Evolutionary conservation across 257 asterid species (phyloP), one percentile per base, ranked within the genome.

Genomic region (Solanum chmielewskii): DNA sequence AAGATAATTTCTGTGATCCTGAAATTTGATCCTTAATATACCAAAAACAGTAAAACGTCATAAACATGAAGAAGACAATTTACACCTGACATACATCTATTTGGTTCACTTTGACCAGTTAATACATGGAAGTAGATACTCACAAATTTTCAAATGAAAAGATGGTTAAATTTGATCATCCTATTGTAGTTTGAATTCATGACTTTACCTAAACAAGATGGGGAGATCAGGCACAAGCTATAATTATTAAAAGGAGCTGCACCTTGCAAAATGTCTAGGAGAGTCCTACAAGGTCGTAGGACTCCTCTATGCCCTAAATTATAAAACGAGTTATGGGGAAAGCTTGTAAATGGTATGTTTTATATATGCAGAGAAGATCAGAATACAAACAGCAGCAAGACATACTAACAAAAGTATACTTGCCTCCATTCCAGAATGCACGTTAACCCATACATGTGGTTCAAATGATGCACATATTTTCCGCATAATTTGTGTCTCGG

Each of bases 351-450:
- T 75, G 52, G 9, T 77, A 44, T 45, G 39, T 4, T 11, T 78
- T 8, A 45, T 33, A 27, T 78, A 78, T 62, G 68, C 35, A 70
- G 7, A 64, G 44, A 56, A 69, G 76, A 83, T 59, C 44, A 27
- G 20, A 88, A 23, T 3, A 84, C 64, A 88, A 56, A 86, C 9
- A 87, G 56, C 35, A 85, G 83, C 71, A 75, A 87, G 41, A 89
- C 39, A 90, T 52, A 73, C 86, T 15, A 87, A 42, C 39, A 71
- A 29, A 39, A 88, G 45, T 64, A 73, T 74, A 85, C 90, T 86
- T 93, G 93, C 99, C 96, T 97, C 99, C 99, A 97, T 97, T 81
- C 99, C 99, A n/a, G 98, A 97, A 90, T 97, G 99, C 92, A 95
- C 99, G 89, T 95, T 97, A 68, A 94, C 99, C 99, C 99, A 97